phyloP scores from a whole-genome alignment of 2,329 filamentous ascomycete species.

The Sarocladium strictum region DNA sequence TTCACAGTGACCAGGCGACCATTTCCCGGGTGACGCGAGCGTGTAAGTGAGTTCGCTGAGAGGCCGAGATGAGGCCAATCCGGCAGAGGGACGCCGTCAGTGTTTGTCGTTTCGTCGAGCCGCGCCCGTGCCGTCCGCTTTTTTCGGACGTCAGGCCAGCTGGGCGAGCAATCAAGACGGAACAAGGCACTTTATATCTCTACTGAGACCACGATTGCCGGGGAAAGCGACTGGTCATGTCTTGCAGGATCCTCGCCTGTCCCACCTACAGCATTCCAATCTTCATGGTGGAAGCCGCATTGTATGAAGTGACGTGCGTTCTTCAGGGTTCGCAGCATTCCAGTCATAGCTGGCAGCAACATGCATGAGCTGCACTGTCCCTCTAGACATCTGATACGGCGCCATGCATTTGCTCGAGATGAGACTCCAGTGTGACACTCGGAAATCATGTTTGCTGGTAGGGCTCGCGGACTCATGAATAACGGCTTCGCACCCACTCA shows the following conservation, averaged over 20 bases:
- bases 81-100: too few species aligned
- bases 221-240: neutral
- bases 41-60: neutral
- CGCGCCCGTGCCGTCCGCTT: neutral
- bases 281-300: neutral
- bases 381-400: too few species aligned
- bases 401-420: too few species aligned
- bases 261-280: neutral
- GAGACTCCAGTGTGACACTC: too few species aligned
- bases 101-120: neutral
- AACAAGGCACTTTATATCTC: neutral
- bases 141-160: neutral
- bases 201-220: neutral
- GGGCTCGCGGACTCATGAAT: constrained; percentile 17
- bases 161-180: neutral
- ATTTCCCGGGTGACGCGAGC: neutral
- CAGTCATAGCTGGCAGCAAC: constrained; percentile 10
- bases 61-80: neutral
- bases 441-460: neutral
- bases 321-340: constrained; percentile 16
- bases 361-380: too few species aligned
- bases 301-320: neutral
- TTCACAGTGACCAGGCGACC: neutral
- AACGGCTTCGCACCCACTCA: constrained; percentile 42
- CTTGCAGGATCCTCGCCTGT: neutral